Conservation (phyloP, 1,139 yeast genomes). For the Diutina mesorugosa region DNA sequence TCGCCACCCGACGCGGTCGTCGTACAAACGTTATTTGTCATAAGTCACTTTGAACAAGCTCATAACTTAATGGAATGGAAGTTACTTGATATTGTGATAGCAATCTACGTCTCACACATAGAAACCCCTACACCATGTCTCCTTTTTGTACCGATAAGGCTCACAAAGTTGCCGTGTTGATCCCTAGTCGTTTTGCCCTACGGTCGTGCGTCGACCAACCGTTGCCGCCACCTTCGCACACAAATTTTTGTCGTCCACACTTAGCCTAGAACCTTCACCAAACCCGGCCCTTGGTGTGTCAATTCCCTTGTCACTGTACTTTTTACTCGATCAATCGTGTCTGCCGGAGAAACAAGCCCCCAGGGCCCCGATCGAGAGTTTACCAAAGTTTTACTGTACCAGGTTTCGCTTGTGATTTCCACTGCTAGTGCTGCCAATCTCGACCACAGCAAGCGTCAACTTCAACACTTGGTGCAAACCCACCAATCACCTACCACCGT, state of each 20-base stretch:
- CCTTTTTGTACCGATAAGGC: neutral
- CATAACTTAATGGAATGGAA: too few species aligned
- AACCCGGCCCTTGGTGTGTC: neutral
- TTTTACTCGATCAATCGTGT: neutral
- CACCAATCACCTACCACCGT: neutral
- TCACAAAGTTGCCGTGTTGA: neutral
- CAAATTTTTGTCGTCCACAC: neutral
- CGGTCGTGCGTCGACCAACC: neutral
- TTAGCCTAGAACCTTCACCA: neutral
- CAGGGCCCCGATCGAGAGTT: conserved; percentile 2
- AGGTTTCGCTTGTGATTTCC: neutral
- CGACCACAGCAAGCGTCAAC: neutral
- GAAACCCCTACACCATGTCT: neutral
- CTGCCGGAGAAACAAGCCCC: conserved; percentile 1
- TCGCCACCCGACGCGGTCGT: too few species aligned
- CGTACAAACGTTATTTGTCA: too few species aligned
- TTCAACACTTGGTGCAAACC: neutral
- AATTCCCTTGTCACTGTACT: neutral
- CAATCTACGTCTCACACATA: too few species aligned
- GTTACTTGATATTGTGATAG: too few species aligned
- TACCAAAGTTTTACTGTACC: conserved; percentile 1
- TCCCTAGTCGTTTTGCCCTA: neutral
- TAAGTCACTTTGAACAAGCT: too few species aligned
- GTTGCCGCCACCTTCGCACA: neutral
- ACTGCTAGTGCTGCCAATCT: neutral